A percentile compares a stretch with the other conserved stretches of the same genome.
Conservation (phyloP, 2,329 filamentous ascomycete species). For the Bertia moriformis region DNA sequence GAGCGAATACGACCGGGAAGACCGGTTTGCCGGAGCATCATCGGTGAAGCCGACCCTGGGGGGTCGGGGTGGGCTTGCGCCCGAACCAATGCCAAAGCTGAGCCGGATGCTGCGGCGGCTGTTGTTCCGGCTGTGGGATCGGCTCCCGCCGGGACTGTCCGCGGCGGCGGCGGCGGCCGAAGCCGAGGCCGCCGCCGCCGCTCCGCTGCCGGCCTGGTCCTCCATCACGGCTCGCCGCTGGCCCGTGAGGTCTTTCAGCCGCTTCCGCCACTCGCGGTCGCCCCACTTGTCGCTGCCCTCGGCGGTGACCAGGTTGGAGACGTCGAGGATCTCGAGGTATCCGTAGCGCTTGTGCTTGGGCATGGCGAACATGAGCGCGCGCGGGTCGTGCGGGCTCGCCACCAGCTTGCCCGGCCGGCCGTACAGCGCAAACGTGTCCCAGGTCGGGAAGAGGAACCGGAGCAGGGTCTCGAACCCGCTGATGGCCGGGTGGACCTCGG, state of each 20-base stretch:
- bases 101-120: slow-evolving; percentile 42
- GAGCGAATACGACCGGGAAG: slow-evolving; percentile 35
- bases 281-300: slow-evolving; percentile 65
- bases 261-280: slow-evolving; percentile 78
- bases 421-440: slow-evolving; percentile 83
- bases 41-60: slow-evolving; percentile 47
- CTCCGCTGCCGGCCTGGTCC: slow-evolving; percentile 22
- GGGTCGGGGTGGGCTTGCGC: slow-evolving; percentile 17
- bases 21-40: slow-evolving; percentile 30
- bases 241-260: slow-evolving; percentile 76
- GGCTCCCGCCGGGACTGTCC: slow-evolving; percentile 22
- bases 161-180: slow-evolving; percentile 19
- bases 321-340: slow-evolving; percentile 79
- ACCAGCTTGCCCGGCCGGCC: slow-evolving; percentile 76
- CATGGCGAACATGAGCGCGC: slow-evolving; percentile 97
- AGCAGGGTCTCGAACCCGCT: slow-evolving; percentile 92
- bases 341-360: slow-evolving; percentile 76
- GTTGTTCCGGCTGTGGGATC: slow-evolving; percentile 31
- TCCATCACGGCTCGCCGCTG: slow-evolving; percentile 56
- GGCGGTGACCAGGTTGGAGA: slow-evolving; percentile 64
- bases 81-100: slow-evolving; percentile 27
- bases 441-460: slow-evolving; percentile 81
- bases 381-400: slow-evolving; percentile 71
- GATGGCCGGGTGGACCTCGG: slow-evolving; percentile 80
- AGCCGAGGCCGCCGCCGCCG: slow-evolving; percentile 13